Evolutionary conservation across 495 filamentous ascomycete species (phyloP).

Genomic region (Talaromyces stipitatus): DNA sequence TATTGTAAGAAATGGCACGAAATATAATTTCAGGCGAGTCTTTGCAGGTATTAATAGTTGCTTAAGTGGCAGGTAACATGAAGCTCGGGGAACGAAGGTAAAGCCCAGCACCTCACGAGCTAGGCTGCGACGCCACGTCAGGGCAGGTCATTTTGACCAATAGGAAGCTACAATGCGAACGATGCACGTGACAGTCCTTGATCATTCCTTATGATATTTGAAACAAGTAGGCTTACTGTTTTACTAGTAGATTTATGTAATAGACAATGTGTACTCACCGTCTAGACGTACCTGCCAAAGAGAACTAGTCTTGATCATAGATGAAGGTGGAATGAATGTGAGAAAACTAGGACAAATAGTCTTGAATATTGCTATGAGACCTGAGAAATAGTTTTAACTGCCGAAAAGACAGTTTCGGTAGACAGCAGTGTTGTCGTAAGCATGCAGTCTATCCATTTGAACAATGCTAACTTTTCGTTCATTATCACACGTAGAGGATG

Average conservation of each 20-base stretch:
- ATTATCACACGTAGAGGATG: slow-evolving; percentile 4
- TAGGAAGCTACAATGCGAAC: not conserved
- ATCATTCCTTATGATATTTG: not conserved
- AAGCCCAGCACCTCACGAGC: not conserved
- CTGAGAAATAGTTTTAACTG: not conserved
- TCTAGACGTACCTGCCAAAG: not conserved
- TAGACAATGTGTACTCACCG: not conserved
- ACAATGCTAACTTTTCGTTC: not conserved
- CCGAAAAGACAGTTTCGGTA: not conserved
- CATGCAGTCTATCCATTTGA: not conserved
- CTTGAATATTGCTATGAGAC: slow-evolving; percentile 2
- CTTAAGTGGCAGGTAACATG: not conserved
- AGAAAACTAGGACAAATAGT: not conserved
- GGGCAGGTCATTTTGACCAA: not conserved
- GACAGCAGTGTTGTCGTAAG: not conserved
- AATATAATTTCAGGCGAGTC: not conserved
- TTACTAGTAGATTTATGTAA: not conserved
- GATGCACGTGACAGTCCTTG: not conserved
- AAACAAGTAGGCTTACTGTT: no score
- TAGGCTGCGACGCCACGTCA: not conserved
- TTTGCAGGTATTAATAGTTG: not conserved
- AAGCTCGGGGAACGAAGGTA: not conserved
- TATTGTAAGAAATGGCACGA: not conserved
- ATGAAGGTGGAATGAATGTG: not conserved
- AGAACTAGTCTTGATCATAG: no score